phyloP scores from a whole-genome alignment of 208 protist species.

The Vickermania ingenoplastis region DNA sequence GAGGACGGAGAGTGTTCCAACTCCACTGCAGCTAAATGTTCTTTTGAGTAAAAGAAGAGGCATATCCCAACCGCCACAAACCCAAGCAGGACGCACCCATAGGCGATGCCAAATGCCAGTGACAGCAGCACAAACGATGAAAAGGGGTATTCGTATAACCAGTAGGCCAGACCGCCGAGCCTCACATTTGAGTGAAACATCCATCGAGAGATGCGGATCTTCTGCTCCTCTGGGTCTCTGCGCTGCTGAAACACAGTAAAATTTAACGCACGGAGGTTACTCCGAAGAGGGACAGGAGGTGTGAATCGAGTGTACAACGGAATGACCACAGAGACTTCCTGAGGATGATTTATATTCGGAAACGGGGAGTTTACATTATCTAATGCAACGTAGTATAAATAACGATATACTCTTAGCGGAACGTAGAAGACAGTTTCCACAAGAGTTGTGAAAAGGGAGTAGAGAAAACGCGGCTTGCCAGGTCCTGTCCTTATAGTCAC shows the following conservation, averaged over 20 bases:
- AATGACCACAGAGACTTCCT: constrained; percentile 43
- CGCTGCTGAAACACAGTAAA: constrained; percentile 49
- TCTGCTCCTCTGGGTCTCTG: neutral
- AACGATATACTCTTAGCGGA: constrained; percentile 17
- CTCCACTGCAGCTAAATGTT: no score
- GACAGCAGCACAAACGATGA: constrained; percentile 26
- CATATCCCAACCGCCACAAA: no score
- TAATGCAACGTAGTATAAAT: constrained; percentile 10
- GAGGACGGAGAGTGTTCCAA: no score
- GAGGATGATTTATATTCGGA: constrained; percentile 22
- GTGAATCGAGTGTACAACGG: constrained; percentile 55
- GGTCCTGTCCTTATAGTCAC: constrained; percentile 30
- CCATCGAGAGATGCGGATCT: constrained; percentile 35
- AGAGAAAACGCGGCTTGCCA: neutral
- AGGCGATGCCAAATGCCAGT: constrained; percentile 12
- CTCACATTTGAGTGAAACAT: constrained; percentile 43
- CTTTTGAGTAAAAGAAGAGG: no score
- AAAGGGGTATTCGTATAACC: constrained; percentile 37
- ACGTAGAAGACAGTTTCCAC: constrained; percentile 23
- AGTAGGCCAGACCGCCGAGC: constrained; percentile 38
- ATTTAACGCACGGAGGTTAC: constrained; percentile 63
- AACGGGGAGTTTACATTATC: constrained; percentile 21
- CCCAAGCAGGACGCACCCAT: constrained; percentile 4
- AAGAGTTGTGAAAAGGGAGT: constrained; percentile 6
- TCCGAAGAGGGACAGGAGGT: constrained; percentile 41